phyloP scores from a whole-genome alignment of 371 early-diverging fungal species.

The Lichtheimia hyalospora region DNA sequence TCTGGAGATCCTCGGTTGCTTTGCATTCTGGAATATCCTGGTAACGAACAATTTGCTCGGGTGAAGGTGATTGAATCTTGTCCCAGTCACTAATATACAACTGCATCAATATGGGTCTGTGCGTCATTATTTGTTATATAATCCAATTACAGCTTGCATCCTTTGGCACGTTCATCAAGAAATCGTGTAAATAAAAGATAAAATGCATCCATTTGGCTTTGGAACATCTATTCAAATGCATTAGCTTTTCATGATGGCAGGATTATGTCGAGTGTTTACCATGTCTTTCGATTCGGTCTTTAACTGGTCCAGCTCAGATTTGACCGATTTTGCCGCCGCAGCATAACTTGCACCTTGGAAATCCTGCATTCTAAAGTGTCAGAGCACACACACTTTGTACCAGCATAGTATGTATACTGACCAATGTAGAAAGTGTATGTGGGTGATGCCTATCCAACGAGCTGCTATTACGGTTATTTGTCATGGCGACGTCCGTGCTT shows the following conservation, averaged over 20 bases:
- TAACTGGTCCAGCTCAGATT: slow-evolving; percentile 56
- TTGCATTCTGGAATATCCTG: slow-evolving; percentile 56
- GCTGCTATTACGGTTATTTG: no score
- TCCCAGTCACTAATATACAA: slow-evolving; percentile 85
- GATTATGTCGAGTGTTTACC: slow-evolving; percentile 28
- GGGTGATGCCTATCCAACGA: slow-evolving; percentile 49
- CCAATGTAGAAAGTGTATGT: slow-evolving; percentile 60
- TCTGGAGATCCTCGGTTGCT: slow-evolving; percentile 66
- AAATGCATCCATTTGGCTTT: slow-evolving; percentile 83
- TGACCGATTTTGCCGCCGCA: slow-evolving; percentile 68
- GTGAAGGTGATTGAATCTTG: slow-evolving; percentile 87
- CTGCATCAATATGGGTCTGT: background rate
- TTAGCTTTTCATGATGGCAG: background rate
- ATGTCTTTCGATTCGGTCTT: slow-evolving; percentile 54
- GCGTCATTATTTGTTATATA: background rate
- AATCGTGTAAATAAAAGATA: slow-evolving; percentile 87
- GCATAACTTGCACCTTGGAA: slow-evolving; percentile 70
- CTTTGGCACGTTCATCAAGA: slow-evolving; percentile 79
- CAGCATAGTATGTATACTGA: slow-evolving; percentile 18
- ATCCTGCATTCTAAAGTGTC: slow-evolving; percentile 25
- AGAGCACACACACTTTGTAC: no score
- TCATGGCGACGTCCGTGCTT: no score
- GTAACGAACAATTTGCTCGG: slow-evolving; percentile 84
- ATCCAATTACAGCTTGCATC: slow-evolving; percentile 76
- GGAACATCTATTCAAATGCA: background rate